These are phyloP conservation scores for Trichomonascaceae sp. DNA, from an alignment of 1,139 yeast genomes.

Conservation along the genomic window DNA sequence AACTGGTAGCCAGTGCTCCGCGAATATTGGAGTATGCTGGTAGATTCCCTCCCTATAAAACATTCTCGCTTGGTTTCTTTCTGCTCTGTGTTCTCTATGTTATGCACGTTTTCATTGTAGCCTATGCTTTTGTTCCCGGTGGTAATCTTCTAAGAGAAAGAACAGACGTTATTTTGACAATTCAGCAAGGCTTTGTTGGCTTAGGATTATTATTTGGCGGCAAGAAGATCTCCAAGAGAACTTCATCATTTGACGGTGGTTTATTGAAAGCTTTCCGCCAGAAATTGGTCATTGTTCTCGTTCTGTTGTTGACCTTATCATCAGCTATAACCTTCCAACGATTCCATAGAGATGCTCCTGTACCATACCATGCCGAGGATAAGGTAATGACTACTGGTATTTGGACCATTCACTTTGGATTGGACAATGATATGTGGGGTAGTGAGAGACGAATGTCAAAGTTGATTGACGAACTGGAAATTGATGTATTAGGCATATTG, in stretches of 20 bases:
- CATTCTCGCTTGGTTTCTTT: slow-evolving; percentile 52
- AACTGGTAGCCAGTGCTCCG: slow-evolving; percentile 61
- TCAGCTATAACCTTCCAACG: slow-evolving; percentile 50
- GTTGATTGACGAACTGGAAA: slow-evolving; percentile 73
- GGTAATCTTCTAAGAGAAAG: slow-evolving; percentile 86
- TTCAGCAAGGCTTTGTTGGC: slow-evolving; percentile 45
- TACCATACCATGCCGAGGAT: slow-evolving; percentile 73
- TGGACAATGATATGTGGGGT: slow-evolving; percentile 98
- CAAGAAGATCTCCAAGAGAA: slow-evolving; percentile 23
- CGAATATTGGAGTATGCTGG: slow-evolving; percentile 52
- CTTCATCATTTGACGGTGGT: slow-evolving; percentile 1
- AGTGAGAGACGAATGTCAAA: slow-evolving; percentile 86
- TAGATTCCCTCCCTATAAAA: slow-evolving; percentile 51
- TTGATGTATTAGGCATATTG: slow-evolving; percentile 83
- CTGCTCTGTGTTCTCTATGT: slow-evolving; percentile 53
- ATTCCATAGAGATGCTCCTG: slow-evolving; percentile 51
- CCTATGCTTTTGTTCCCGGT: slow-evolving; percentile 96
- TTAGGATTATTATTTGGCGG: slow-evolving; percentile 31
- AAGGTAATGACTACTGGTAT: slow-evolving; percentile 86
- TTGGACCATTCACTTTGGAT: slow-evolving; percentile 96
- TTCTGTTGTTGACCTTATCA: slow-evolving; percentile 29
- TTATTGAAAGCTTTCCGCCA: slow-evolving; percentile 17
- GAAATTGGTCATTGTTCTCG: slow-evolving; percentile 22
- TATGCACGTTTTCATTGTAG: slow-evolving; percentile 94
- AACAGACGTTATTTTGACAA: slow-evolving; percentile 62